Conservation (phyloP, 2,329 filamentous ascomycete species). For the Septoria petroselini region DNA sequence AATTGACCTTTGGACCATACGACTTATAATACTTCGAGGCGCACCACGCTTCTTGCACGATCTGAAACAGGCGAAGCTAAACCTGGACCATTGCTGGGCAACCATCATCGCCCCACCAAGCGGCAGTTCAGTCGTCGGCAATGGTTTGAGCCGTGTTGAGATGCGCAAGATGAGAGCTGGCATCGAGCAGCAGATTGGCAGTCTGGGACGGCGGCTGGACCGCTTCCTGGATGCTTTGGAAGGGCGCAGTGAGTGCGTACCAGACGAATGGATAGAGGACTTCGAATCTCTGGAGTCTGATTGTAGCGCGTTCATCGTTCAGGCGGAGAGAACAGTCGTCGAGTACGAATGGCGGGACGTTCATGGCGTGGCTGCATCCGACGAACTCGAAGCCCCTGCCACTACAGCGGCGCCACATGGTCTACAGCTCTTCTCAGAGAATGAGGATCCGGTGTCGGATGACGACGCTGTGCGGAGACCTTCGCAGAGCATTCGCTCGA, state of each 20-base stretch:
- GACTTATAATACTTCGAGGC: conserved; percentile 70
- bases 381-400: background rate
- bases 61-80: conserved; percentile 61
- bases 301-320: conserved; percentile 76
- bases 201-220: conserved; percentile 72
- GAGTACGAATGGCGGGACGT: conserved; percentile 54
- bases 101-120: conserved; percentile 46
- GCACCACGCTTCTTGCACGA: conserved; percentile 66
- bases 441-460: conserved; percentile 16
- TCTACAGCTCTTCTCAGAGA: conserved; percentile 11
- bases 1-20: conserved; percentile 74
- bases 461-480: conserved; percentile 17
- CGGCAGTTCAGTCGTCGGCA: background rate
- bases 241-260: conserved; percentile 76
- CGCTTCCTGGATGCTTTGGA: conserved; percentile 83
- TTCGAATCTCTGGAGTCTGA: conserved; percentile 76
- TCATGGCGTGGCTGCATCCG: background rate
- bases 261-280: conserved; percentile 80
- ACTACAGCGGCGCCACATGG: background rate
- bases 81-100: conserved; percentile 65
- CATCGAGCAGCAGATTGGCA: conserved; percentile 66
- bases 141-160: conserved; percentile 23
- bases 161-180: conserved; percentile 47
- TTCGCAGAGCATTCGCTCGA: conserved; percentile 14
- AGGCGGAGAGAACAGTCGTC: conserved; percentile 70